These are phyloP conservation scores for Penicillium silybi DNA, from an alignment of 495 filamentous ascomycete species.

Conservation along the genomic window DNA sequence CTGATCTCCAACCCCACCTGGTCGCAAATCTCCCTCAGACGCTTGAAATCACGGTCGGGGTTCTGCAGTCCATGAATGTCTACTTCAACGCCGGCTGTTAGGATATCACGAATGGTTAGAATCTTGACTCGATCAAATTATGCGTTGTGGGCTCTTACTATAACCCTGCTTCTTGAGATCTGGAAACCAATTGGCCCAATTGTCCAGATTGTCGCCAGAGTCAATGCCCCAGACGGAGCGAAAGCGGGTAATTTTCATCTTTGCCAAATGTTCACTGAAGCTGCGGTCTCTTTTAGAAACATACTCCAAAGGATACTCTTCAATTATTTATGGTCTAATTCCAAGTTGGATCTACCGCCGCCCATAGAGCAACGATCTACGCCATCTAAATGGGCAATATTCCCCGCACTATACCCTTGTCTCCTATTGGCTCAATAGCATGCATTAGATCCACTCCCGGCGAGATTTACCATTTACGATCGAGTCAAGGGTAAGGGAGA, in stretches of 20 bases:
- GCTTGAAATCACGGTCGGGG: conserved; percentile 8
- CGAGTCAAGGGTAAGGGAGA: background rate
- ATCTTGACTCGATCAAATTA: background rate
- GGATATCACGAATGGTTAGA: background rate
- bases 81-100: conserved; percentile 20
- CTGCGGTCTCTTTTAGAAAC: background rate
- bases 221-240: conserved; percentile 24
- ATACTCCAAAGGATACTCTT: background rate
- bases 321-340: conserved; percentile 1
- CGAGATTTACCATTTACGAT: background rate
- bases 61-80: conserved; percentile 12
- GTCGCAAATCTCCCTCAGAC: conserved; percentile 17
- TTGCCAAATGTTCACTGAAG: background rate
- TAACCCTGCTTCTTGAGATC: conserved; percentile 25
- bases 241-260: conserved; percentile 16
- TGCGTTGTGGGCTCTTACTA: conserved; percentile 4
- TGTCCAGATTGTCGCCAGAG: conserved; percentile 11
- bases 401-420: conserved; percentile 9
- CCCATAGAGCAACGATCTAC: background rate
- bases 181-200: conserved; percentile 19
- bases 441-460: background rate
- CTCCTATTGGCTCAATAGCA: background rate
- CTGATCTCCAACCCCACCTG: conserved; percentile 20
- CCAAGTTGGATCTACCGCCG: background rate
- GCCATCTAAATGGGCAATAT: conserved; percentile 2